Evolutionary conservation across 2,329 filamentous ascomycete species (phyloP).

Genomic region (Penicillium palitans): DNA sequence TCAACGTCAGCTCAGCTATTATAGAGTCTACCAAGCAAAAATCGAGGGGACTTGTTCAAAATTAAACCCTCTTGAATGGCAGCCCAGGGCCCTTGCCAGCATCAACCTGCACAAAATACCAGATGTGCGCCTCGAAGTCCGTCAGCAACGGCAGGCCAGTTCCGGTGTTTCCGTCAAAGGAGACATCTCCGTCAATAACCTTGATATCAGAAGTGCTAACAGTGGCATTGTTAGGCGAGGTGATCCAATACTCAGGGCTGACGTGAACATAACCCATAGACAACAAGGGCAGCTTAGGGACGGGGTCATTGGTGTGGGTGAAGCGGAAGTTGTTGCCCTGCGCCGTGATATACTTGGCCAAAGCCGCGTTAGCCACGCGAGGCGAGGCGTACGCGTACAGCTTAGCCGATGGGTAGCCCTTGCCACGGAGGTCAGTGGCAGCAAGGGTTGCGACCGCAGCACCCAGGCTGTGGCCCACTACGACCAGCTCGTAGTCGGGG

Average conservation of each 20-base stretch:
- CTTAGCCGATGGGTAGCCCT: conserved; percentile 51
- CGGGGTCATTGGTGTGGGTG: conserved; percentile 67
- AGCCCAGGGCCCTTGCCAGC: conserved; percentile 19
- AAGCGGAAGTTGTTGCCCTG: conserved; percentile 61
- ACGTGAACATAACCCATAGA: conserved; percentile 64
- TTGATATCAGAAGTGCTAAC: conserved; percentile 23
- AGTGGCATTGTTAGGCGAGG: conserved; percentile 26
- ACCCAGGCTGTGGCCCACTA: conserved; percentile 67
- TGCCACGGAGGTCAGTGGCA: conserved; percentile 55
- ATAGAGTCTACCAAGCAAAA: background rate
- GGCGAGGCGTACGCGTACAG: conserved; percentile 69
- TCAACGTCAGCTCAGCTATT: background rate
- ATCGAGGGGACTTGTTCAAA: background rate
- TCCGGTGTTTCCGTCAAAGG: conserved; percentile 28
- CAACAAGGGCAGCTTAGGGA: conserved; percentile 66
- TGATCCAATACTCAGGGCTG: conserved; percentile 69
- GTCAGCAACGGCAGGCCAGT: conserved; percentile 21
- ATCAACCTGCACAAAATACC: conserved; percentile 29
- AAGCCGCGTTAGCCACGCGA: conserved; percentile 60
- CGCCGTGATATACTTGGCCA: conserved; percentile 55
- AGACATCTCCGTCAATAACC: conserved; percentile 26
- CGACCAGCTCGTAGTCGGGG: conserved; percentile 43
- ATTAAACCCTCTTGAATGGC: conserved; percentile 12
- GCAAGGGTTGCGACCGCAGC: conserved; percentile 64
- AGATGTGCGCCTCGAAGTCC: conserved; percentile 24